phyloP scores from a whole-genome alignment of 1,139 yeast genomes.

The Scheffersomyces stambukii region DNA sequence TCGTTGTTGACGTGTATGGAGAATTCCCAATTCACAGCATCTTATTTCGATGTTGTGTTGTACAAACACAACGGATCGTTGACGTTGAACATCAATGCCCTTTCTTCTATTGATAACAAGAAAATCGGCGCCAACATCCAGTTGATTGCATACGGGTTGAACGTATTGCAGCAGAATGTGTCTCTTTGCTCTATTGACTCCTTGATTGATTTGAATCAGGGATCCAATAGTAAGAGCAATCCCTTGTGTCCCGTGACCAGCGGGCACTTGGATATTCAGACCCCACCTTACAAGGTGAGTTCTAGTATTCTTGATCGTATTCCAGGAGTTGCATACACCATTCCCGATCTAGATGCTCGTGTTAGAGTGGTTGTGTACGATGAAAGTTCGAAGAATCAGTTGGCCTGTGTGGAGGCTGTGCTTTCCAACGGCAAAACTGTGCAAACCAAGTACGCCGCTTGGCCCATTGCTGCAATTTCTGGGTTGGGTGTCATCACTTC shows the following conservation, averaged over 20 bases:
- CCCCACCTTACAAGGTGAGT: slow-evolving; percentile 46
- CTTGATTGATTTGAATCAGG: slow-evolving; percentile 25
- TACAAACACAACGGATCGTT: slow-evolving; percentile 64
- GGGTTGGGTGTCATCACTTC: slow-evolving; percentile 85
- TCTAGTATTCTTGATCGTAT: slow-evolving; percentile 45
- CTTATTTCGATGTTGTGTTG: slow-evolving; percentile 73
- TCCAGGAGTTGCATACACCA: slow-evolving; percentile 81
- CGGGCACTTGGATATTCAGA: slow-evolving; percentile 76
- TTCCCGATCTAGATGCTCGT: slow-evolving; percentile 93
- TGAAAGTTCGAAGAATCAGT: slow-evolving; percentile 32
- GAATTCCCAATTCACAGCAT: slow-evolving; percentile 81
- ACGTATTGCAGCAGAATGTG: slow-evolving; percentile 50
- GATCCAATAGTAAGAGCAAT: slow-evolving; percentile 6
- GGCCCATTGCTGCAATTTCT: slow-evolving; percentile 94
- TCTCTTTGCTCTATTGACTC: slow-evolving; percentile 57
- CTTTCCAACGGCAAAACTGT: slow-evolving; percentile 90
- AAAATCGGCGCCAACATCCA: slow-evolving; percentile 64
- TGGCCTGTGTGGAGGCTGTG: slow-evolving; percentile 93
- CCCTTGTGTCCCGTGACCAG: slow-evolving; percentile 71
- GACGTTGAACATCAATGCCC: slow-evolving; percentile 67
- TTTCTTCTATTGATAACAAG: slow-evolving; percentile 68
- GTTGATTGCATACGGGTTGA: slow-evolving; percentile 82
- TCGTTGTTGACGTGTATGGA: slow-evolving; percentile 95
- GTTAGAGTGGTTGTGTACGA: slow-evolving; percentile 63
- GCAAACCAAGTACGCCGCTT: slow-evolving; percentile 88